Base-by-base conservation (phyloP, 495 filamentous ascomycete genomes). In the Lophiotrema nucula region DNA sequence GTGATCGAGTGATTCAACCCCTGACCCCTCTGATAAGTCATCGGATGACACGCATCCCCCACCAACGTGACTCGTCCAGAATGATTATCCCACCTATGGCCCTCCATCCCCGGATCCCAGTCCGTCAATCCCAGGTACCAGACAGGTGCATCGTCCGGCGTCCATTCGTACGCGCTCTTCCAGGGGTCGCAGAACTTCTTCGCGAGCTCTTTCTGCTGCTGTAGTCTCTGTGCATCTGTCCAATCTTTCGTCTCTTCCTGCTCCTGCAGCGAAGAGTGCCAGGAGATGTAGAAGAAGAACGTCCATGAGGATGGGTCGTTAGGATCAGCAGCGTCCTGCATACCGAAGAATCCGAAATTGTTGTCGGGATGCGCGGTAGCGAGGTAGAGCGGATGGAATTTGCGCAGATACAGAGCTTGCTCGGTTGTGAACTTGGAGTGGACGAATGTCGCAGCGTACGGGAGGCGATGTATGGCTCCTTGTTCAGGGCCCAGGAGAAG, bases 11-110 rank as follows among this genome's bases (percentile, higher is more conserved):
- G 74, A 25, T 79, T 77, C 12, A 80, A 62, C 0, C 77, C 78
- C 64, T 81, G 78, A 2, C 76, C 78, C 13, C 78, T 73, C 46
- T 80, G 74, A 42, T 71, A 76, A 0, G 74, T 77, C 76, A 80
- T 78, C 0, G 76, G 62, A 69, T 80, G 79, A 6, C 76, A 78
- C 0, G 79, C 79, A 63, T 81, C 79, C 3, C 79, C 79, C 0
- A 72, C 76, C 39, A 80, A 65, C 6, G 77, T 79, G 0, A 80
- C 69, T 2, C 69, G 60, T 18, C 76, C 77, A 3, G 52, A 54
- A 38, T 69, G 69, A 47, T 70, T 75, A 50, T 80, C 72, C 73
- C 73, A 78, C 13, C 33, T n/a, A 50, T 58, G 62, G 2, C 65
- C 65, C 16, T 56, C 61, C 1, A 31, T 18, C 1, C 65, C 61